phyloP scores from a whole-genome alignment of 345 rosid genomes.

The Aquilaria malaccensis region DNA sequence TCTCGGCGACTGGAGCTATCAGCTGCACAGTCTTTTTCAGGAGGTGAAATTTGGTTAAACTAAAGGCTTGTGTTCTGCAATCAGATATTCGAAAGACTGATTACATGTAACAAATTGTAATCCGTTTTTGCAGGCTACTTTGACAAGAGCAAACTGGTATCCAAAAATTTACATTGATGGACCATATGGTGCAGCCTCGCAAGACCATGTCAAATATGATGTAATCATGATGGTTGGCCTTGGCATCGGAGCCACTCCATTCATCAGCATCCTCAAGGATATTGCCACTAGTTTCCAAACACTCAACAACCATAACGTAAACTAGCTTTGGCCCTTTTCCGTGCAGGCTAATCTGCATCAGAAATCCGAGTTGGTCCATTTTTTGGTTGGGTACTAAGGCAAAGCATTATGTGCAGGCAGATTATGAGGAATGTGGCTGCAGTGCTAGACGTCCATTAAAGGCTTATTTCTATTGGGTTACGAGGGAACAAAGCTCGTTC shows the following conservation, averaged over 20 bases:
- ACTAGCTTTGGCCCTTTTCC: background rate
- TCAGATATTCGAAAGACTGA: background rate
- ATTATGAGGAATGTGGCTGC: slow-evolving; percentile 4
- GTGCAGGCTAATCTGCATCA: background rate
- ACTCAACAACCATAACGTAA: slow-evolving; percentile 8
- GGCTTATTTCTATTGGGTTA: slow-evolving; percentile 54
- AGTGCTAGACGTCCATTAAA: slow-evolving; percentile 28
- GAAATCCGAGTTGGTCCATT: background rate
- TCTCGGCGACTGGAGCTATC: slow-evolving; percentile 59
- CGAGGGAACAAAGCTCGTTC: slow-evolving; percentile 57
- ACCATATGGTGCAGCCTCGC: slow-evolving; percentile 51
- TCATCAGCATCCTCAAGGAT: slow-evolving; percentile 53
- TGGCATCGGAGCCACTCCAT: slow-evolving; percentile 60
- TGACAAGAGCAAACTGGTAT: slow-evolving; percentile 20
- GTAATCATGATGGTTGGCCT: slow-evolving; percentile 43
- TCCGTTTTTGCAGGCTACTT: slow-evolving; percentile 20
- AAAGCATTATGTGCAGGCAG: slow-evolving; percentile 17
- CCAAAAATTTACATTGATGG: slow-evolving; percentile 49
- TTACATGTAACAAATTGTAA: background rate
- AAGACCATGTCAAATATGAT: slow-evolving; percentile 51
- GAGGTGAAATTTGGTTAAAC: slow-evolving; percentile 24
- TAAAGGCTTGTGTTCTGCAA: background rate
- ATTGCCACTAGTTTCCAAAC: slow-evolving; percentile 11
- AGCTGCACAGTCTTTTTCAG: slow-evolving; percentile 35
- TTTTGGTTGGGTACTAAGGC: background rate